Percentiles rank a stretch among this genome's conserved stretches.
Conservation (phyloP, 257 asterid genomes). For the Ilex asprella region DNA sequence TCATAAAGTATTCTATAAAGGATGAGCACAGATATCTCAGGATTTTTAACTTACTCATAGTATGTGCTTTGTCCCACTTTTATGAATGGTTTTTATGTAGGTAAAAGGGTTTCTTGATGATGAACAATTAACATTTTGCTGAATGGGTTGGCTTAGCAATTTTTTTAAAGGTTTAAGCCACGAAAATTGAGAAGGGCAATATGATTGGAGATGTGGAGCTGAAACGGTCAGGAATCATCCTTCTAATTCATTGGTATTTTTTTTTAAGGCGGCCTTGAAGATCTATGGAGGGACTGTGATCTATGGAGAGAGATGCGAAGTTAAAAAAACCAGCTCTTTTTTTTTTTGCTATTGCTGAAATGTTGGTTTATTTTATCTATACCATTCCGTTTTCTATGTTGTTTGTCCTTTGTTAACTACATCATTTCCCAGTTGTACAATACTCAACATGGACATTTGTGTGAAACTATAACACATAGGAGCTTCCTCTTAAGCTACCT, state of each 20-base stretch:
- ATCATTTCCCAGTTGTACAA: too few relatives aligned
- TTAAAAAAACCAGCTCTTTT: too few relatives aligned
- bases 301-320: too few relatives aligned
- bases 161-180: constrained; percentile 58
- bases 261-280: too few relatives aligned
- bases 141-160: constrained; percentile 88
- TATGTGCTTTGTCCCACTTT: neutral
- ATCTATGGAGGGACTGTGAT: too few relatives aligned
- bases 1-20: neutral
- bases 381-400: too few relatives aligned
- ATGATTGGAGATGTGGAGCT: constrained; percentile 54
- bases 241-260: constrained; percentile 66
- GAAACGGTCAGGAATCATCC: constrained; percentile 40
- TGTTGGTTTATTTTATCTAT: too few relatives aligned
- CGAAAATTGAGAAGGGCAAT: constrained; percentile 52
- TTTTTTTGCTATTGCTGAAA: too few relatives aligned
- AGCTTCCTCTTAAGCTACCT: too few relatives aligned
- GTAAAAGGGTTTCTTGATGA: constrained; percentile 28
- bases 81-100: constrained; percentile 18
- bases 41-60: neutral
- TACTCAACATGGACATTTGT: too few relatives aligned
- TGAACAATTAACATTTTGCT: constrained; percentile 21
- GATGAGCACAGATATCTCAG: neutral
- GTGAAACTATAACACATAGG: too few relatives aligned
- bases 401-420: too few relatives aligned